A percentile compares a stretch with the other conserved stretches of the same genome.
Evolutionary conservation across 345 rosid species (phyloP).

Genomic region (Murraya paniculata): DNA sequence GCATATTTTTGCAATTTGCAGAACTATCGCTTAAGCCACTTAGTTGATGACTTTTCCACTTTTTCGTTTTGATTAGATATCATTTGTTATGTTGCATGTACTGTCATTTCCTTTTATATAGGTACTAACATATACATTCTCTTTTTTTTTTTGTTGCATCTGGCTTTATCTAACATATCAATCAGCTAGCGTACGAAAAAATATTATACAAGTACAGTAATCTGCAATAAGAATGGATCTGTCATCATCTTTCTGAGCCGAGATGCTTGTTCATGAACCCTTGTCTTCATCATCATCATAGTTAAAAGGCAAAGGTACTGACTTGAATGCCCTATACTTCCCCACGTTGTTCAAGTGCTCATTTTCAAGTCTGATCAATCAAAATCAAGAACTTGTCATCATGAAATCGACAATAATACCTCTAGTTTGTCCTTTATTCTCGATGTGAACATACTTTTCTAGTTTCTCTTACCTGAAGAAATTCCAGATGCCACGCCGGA

Average conservation of each 20-base stretch:
- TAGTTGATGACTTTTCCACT: not conserved
- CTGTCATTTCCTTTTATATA: not conserved
- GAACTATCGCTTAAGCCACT: not conserved
- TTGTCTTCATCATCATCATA: slow-evolving; percentile 29
- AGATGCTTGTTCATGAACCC: not conserved
- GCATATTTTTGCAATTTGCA: not conserved
- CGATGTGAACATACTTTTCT: not conserved
- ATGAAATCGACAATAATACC: not conserved
- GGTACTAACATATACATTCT: not conserved
- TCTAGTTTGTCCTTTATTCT: not conserved
- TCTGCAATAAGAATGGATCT: not conserved
- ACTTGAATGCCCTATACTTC: slow-evolving; percentile 72
- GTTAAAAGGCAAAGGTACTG: slow-evolving; percentile 71
- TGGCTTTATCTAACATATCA: not conserved
- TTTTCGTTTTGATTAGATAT: too few species aligned
- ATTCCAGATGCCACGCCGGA: slow-evolving; percentile 86
- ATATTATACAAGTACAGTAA: not conserved
- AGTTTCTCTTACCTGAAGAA: slow-evolving; percentile 61
- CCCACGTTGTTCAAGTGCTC: slow-evolving; percentile 87
- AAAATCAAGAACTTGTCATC: not conserved
- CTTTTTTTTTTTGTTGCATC: not conserved
- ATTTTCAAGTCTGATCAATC: slow-evolving; percentile 65
- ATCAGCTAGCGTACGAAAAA: not conserved
- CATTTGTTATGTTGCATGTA: not conserved
- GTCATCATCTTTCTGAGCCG: not conserved